Evolutionary conservation across 2,329 filamentous ascomycete genomes (phyloP), one percentile per base, ranked within the genome.

Genomic region (Botryosphaeria dothidea): DNA sequence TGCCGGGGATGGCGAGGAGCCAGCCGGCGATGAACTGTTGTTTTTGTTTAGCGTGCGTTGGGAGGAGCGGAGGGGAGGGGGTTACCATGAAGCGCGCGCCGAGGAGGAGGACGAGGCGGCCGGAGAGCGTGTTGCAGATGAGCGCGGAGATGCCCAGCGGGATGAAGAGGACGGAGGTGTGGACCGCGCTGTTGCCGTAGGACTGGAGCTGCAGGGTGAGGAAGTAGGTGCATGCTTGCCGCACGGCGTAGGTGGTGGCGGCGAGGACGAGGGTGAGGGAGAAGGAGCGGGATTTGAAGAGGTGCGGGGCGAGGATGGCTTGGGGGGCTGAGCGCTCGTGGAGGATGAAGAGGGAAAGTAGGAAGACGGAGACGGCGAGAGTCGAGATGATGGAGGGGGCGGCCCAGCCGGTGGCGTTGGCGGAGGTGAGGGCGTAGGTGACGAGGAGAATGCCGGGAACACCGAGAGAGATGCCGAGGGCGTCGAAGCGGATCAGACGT

Each of bases 141-240:
- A 66, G 21, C 2, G 65, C 65, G 23, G 38, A 48, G 34, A 64
- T 41, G 8, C 60, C 65, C 3, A 66, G 58, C 21, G 65, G 65
- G n/a, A 64, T 27, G 60, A 66, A 64, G 3, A 64, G 65, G 17
- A 54, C 65, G 17, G 60, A 46, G n/a, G 60, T 64, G 23, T 60
- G 49, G 21, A 64, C 46, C 17, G 65, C 46, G 36, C 49, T 66
- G 23, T 43, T 49, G 15, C 51, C 60, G 25, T 45, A 66, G 3
- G 57, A 41, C 31, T 66, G 65, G 2, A 66, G 65, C 49, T 66
- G 65, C 8, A 64, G 38, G 3, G 65, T 66, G 17, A 66, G 31
- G 23, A 66, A 66, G 25, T 64, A 66, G 3, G 60, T 66, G 51
- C 65, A 66, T 2, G 38, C 65, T 34, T 66, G 65, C 5, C 65